Conservation (phyloP, 495 filamentous ascomycete species). For the Aspergillus homomorphus region DNA sequence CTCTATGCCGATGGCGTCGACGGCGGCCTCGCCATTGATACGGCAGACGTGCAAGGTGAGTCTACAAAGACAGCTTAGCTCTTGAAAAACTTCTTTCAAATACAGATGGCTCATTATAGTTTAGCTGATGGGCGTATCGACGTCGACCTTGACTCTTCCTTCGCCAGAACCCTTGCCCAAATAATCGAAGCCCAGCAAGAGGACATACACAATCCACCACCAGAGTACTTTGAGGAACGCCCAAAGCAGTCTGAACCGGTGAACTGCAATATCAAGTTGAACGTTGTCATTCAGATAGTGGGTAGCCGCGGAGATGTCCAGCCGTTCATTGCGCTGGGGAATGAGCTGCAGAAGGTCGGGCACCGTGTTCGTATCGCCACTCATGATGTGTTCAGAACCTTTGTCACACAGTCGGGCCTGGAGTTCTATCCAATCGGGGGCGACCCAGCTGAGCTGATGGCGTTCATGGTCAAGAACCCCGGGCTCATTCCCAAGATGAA, state of each 20-base stretch:
- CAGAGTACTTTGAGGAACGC: slow-evolving; percentile 1
- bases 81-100: not conserved
- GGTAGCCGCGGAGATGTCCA: slow-evolving; percentile 55
- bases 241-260: slow-evolving; percentile 16
- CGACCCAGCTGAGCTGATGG: slow-evolving; percentile 62
- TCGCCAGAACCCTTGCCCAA: slow-evolving; percentile 10
- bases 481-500: slow-evolving; percentile 48
- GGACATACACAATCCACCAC: slow-evolving; percentile 6
- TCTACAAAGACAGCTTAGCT: not conserved
- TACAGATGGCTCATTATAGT: not conserved
- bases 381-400: slow-evolving; percentile 57
- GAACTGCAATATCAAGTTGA: slow-evolving; percentile 26
- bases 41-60: slow-evolving; percentile 2
- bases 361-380: slow-evolving; percentile 62
- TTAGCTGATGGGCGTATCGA: slow-evolving; percentile 11
- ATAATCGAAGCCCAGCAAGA: slow-evolving; percentile 2
- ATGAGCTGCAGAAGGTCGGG: slow-evolving; percentile 42
- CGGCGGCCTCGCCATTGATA: not conserved
- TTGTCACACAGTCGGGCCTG: slow-evolving; percentile 51
- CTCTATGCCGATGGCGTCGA: not conserved
- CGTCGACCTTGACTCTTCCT: slow-evolving; percentile 12
- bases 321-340: slow-evolving; percentile 53
- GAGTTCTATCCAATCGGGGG: slow-evolving; percentile 66
- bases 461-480: slow-evolving; percentile 56
- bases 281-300: slow-evolving; percentile 54